phyloP scores from a whole-genome alignment of 257 asterid species.

The Marsdenia floribunda region DNA sequence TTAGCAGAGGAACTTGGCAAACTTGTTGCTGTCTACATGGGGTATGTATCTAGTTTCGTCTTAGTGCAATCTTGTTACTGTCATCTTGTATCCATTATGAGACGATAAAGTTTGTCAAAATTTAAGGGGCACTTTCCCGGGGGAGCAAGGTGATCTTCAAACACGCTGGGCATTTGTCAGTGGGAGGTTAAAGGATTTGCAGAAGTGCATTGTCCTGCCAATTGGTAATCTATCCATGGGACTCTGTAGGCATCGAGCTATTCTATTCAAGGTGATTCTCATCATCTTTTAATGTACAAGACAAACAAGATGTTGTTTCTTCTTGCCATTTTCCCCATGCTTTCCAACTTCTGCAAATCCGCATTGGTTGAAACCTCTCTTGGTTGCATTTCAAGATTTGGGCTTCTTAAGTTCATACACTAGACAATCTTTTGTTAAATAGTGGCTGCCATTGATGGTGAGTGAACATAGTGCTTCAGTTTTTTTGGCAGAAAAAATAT shows the following conservation, averaged over 20 bases:
- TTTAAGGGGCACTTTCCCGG: constrained; percentile 80
- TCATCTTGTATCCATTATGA: constrained; percentile 15
- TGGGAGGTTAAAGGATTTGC: constrained; percentile 53
- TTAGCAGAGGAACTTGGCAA: constrained; percentile 82
- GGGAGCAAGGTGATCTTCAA: constrained; percentile 87
- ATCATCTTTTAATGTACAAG: background rate
- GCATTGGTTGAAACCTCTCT: background rate
- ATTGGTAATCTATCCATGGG: constrained; percentile 80
- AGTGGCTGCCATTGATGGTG: background rate
- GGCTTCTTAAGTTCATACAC: background rate
- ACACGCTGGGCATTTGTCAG: constrained; percentile 61
- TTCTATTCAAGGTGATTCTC: constrained; percentile 76
- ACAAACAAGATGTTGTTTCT: background rate
- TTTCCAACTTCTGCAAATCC: background rate
- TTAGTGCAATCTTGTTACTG: constrained; percentile 4
- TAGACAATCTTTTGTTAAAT: background rate
- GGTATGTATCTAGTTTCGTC: constrained; percentile 40
- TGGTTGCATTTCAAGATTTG: background rate
- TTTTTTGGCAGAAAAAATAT: background rate
- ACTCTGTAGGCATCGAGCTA: constrained; percentile 96
- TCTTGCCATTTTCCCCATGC: background rate
- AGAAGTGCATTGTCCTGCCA: constrained; percentile 78
- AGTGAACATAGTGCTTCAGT: background rate
- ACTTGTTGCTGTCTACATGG: constrained; percentile 91
- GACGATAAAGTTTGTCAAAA: constrained; percentile 24